Conservation (phyloP, 148 eudicot genomes). For the Rhododendron mucronatum region DNA sequence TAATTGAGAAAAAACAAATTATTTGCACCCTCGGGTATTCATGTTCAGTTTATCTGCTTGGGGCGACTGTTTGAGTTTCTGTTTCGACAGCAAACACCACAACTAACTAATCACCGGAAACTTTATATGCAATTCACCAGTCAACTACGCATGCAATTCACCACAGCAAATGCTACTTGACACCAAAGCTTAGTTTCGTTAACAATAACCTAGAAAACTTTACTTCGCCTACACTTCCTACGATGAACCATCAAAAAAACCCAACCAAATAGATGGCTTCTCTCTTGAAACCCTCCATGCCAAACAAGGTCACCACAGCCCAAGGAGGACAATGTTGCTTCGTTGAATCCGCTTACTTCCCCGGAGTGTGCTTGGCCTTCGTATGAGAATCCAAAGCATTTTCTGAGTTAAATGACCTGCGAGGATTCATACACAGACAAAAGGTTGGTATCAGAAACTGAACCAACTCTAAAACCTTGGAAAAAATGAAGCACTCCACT, state of each 20-base stretch:
- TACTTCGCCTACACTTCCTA: background rate
- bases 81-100: background rate
- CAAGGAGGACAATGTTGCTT: background rate
- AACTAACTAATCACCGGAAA: background rate
- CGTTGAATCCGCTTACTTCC: constrained; percentile 22
- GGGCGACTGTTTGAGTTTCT: background rate
- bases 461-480: background rate
- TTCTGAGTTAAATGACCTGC: constrained; percentile 65
- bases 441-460: background rate
- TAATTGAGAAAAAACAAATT: background rate
- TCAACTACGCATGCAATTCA: background rate
- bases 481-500: background rate
- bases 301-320: background rate
- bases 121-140: background rate
- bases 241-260: background rate
- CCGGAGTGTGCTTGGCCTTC: constrained; percentile 64
- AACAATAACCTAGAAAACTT: background rate
- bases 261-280: background rate
- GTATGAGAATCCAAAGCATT: constrained; percentile 59
- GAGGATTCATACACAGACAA: background rate
- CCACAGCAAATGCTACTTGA: background rate
- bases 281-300: background rate
- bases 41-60: background rate
- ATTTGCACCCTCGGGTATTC: background rate
- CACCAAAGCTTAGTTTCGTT: background rate